Evolutionary conservation across 768 basidiomycete genomes (phyloP), one percentile per base, ranked within the genome.

Genomic region (Mycena leptocephala): DNA sequence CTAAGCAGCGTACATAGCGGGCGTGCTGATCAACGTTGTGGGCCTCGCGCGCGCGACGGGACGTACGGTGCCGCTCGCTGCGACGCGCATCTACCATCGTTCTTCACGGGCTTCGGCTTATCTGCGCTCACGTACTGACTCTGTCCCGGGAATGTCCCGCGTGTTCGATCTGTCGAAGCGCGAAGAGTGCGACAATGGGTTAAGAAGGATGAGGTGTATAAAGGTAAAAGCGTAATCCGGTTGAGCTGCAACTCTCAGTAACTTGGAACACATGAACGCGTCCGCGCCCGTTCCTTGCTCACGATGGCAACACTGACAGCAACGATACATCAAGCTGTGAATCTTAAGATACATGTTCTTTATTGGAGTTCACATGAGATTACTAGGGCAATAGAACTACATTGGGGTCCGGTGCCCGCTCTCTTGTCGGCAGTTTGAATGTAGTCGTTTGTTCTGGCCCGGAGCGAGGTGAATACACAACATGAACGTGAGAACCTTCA

Each of bases 31-130:
- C 83, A 96, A 96, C 82, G 92, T 95, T 18, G 92, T 95, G 46
- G 95, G 95, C 9, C 96, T 96, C 76, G 93, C 92, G 14, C 93
- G 94, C 66, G 93, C 94, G 22, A 93, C 92, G 35, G 94, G 94
- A 10, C 87, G 86, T 43, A 83, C 81, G 0, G 95, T 96, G 1
- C 92, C 94, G 8, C 80, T 93, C 32, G 91, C 90, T 6, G 95
- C 95, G 2, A 94, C 92, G n/a, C 89, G 91, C 68, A 90, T 95
- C 77, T 95, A 94, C 83, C 86, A 93, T 92, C 94, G 16, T 97
- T 96, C 89, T 94, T 96, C 85, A 94, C 94, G n/a, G 95, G 95
- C 33, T 94, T 95, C 77, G 92, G 91, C 35, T 89, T 93, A 51
- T 94, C 95, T 2, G 87, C 90, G 11, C 62, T 94, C 73, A 81